phyloP scores from a whole-genome alignment of 2,329 filamentous ascomycete species.

The Neonectria faginata region DNA sequence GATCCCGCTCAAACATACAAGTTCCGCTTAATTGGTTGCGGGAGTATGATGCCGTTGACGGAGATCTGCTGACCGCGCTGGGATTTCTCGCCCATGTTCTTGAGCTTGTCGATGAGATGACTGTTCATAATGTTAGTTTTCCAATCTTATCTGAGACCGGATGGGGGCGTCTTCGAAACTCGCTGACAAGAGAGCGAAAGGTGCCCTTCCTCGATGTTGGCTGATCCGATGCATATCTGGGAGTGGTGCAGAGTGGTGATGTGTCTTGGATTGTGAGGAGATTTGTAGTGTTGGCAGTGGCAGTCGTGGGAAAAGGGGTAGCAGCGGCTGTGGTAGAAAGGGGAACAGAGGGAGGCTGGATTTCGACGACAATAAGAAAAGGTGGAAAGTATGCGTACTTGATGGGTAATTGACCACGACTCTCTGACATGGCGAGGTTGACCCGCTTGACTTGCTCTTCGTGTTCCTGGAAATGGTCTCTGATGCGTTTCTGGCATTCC shows the following conservation, averaged over 20 bases:
- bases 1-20: slow-evolving; percentile 32
- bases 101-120: slow-evolving; percentile 68
- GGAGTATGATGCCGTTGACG: slow-evolving; percentile 50
- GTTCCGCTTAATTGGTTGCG: slow-evolving; percentile 60
- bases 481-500: slow-evolving; percentile 67
- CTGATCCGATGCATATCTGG: slow-evolving; percentile 27
- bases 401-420: slow-evolving; percentile 66
- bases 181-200: slow-evolving; percentile 43
- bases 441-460: slow-evolving; percentile 64
- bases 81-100: slow-evolving; percentile 56
- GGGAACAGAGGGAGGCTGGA: slow-evolving; percentile 30
- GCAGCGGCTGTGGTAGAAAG: slow-evolving; percentile 21
- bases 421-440: slow-evolving; percentile 67
- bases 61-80: slow-evolving; percentile 47
- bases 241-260: slow-evolving; percentile 4
- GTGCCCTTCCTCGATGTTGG: slow-evolving; percentile 33
- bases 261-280: not conserved
- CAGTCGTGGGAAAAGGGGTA: not conserved
- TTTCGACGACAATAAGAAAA: slow-evolving; percentile 49
- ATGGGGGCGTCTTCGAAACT: slow-evolving; percentile 44
- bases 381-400: slow-evolving; percentile 62
- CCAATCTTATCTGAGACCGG: slow-evolving; percentile 45
- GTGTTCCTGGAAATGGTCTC: slow-evolving; percentile 70
- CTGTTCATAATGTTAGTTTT: slow-evolving; percentile 53
- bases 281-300: slow-evolving; percentile 9